These are phyloP conservation scores for Hypericum androsaemum DNA, from an alignment of 345 rosid genomes.

Conservation along the genomic window DNA sequence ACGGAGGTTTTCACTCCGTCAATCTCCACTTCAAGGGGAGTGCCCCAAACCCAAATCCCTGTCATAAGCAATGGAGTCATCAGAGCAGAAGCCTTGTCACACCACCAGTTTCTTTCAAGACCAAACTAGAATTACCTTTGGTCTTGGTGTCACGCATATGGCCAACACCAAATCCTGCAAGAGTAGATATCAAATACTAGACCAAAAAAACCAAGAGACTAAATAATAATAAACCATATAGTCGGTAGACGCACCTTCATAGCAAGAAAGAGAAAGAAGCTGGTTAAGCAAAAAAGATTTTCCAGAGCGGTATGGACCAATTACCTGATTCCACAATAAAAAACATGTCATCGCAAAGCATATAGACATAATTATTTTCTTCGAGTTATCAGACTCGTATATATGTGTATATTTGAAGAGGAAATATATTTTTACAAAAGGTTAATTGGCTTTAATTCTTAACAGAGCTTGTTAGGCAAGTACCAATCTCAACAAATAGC, in stretches of 20 bases:
- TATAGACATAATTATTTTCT: no score
- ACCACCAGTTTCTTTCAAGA: not conserved
- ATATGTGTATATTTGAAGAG: no score
- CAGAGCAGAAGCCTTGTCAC: slow-evolving; percentile 7
- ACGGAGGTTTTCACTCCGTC: slow-evolving; percentile 76
- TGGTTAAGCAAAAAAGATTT: slow-evolving; percentile 97
- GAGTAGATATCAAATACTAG: not conserved
- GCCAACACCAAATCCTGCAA: slow-evolving; percentile 95
- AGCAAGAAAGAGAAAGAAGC: slow-evolving; percentile 95
- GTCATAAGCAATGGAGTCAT: slow-evolving; percentile 15
- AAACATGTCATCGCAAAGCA: not conserved
- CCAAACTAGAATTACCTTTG: slow-evolving; percentile 43
- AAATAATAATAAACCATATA: not conserved
- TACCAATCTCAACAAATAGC: no score
- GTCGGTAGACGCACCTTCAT: slow-evolving; percentile 50
- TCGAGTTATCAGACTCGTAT: no score
- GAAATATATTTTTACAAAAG: no score
- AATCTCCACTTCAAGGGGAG: slow-evolving; percentile 65
- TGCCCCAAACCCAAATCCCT: slow-evolving; percentile 99
- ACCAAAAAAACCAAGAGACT: slow-evolving; percentile 8
- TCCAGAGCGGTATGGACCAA: slow-evolving; percentile 99
- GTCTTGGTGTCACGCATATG: slow-evolving; percentile 99
- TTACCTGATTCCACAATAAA: slow-evolving; percentile 55
- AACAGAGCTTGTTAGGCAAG: no score
- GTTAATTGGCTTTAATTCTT: no score